Percentiles rank a stretch among this genome's conserved stretches.
Evolutionary conservation across 805 yeast genomes (phyloP).

Genomic region (Candida rishiriensis): DNA sequence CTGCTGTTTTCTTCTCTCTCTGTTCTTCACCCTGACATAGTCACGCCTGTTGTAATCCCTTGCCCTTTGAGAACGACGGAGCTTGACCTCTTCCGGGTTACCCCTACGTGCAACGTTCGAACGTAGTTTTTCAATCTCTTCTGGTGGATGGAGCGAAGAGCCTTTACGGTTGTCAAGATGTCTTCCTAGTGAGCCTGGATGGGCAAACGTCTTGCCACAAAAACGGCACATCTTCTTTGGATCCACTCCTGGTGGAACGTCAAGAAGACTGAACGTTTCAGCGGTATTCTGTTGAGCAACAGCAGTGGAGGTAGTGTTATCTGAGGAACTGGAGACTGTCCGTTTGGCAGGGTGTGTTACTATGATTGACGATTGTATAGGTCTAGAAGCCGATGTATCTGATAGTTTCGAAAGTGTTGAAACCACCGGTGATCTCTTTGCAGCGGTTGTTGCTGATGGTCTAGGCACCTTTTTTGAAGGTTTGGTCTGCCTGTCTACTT

Average conservation of each 20-base stretch:
- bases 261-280: conserved; percentile 9
- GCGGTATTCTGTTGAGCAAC: neutral
- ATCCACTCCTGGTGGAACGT: conserved; percentile 22
- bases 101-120: conserved; percentile 50
- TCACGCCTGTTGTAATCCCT: conserved; percentile 42
- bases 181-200: conserved; percentile 56
- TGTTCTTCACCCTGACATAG: conserved; percentile 43
- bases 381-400: neutral
- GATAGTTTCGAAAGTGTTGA: no score
- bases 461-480: neutral
- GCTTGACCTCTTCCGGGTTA: conserved; percentile 37
- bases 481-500: no score
- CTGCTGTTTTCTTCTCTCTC: conserved; percentile 39
- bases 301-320: neutral
- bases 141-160: conserved; percentile 45
- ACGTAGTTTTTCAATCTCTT: conserved; percentile 41
- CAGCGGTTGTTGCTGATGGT: neutral
- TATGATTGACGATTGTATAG: neutral
- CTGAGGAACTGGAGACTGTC: no score
- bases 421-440: neutral
- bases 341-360: no score
- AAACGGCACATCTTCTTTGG: conserved; percentile 42
- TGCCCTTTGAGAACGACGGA: conserved; percentile 37
- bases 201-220: conserved; percentile 50
- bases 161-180: conserved; percentile 57